Evolutionary conservation across 371 early-diverging fungal genomes (phyloP).

Genomic region (Zychaea mexicana): DNA sequence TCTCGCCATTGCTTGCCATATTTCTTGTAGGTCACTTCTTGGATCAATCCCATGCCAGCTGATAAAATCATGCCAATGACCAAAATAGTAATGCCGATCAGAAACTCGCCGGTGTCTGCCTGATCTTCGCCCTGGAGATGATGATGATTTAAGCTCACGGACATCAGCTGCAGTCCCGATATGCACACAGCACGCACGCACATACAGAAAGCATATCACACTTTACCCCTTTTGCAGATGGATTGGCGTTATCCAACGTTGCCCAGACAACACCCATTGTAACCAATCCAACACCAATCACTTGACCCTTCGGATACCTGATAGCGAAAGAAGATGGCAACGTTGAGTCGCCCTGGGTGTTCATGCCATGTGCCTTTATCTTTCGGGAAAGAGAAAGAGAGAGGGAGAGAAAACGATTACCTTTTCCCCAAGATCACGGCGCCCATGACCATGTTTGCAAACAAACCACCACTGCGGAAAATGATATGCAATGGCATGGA

Average conservation of each 20-base stretch:
- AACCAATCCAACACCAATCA: conserved; percentile 74
- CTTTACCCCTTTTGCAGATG: neutral
- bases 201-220: neutral
- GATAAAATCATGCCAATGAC: conserved; percentile 75
- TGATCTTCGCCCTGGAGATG: neutral
- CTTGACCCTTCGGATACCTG: conserved; percentile 28
- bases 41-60: conserved; percentile 81
- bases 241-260: conserved; percentile 52
- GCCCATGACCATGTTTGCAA: conserved; percentile 86
- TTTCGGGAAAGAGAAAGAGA: neutral
- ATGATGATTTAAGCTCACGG: neutral
- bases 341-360: no score
- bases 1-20: conserved; percentile 91
- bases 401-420: conserved; percentile 46
- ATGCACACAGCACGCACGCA: conserved; percentile 7
- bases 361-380: no score
- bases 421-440: conserved; percentile 69
- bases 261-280: conserved; percentile 79
- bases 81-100: conserved; percentile 75
- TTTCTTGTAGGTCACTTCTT: conserved; percentile 79
- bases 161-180: neutral
- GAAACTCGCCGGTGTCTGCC: conserved; percentile 55
- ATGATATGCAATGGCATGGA: conserved; percentile 90
- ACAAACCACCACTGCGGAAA: conserved; percentile 82
- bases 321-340: neutral